Percentiles rank a stretch among this genome's conserved stretches.
These are phyloP conservation scores for Ascosphaera apis DNA, from an alignment of 2,329 filamentous ascomycete genomes.

Conservation along the genomic window DNA sequence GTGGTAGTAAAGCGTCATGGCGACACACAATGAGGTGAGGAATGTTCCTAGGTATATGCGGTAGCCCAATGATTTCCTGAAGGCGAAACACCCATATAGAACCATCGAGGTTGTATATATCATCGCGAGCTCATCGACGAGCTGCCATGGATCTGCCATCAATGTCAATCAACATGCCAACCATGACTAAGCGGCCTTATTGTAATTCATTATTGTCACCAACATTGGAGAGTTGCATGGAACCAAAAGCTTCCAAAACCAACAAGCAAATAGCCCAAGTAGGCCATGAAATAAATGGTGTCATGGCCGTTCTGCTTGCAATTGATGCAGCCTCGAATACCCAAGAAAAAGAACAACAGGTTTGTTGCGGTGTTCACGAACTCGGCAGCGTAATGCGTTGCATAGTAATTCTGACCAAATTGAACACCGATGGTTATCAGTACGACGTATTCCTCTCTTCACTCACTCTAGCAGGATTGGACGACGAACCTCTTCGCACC, in stretches of 20 bases:
- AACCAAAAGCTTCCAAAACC: constrained; percentile 40
- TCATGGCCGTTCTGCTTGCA: constrained; percentile 53
- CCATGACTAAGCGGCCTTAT: constrained; percentile 1
- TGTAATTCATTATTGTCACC: constrained; percentile 1
- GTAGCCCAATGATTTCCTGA: constrained; percentile 31
- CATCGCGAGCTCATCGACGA: constrained; percentile 48
- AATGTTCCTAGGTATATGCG: constrained; percentile 32
- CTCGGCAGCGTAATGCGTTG: constrained; percentile 52
- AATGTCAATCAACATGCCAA: constrained; percentile 7
- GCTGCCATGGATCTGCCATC: constrained; percentile 40
- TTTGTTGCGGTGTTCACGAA: constrained; percentile 68
- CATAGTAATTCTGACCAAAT: constrained; percentile 41
- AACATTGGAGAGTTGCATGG: constrained; percentile 40
- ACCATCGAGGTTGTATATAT: constrained; percentile 50
- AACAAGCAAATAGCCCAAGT: constrained; percentile 37
- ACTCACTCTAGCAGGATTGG: neutral
- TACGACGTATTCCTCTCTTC: constrained; percentile 1
- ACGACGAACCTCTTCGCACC: constrained; percentile 48
- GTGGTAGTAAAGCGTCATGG: constrained; percentile 63
- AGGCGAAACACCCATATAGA: constrained; percentile 53
- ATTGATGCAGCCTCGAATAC: constrained; percentile 49
- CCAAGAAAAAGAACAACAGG: constrained; percentile 56
- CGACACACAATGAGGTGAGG: constrained; percentile 32
- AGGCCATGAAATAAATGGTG: constrained; percentile 47
- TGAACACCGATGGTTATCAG: neutral